Percentiles rank a stretch among this genome's conserved stretches.
These are phyloP conservation scores for Ordospora pajunii DNA, from an alignment of 371 early-diverging fungal species.

Conservation along the genomic window DNA sequence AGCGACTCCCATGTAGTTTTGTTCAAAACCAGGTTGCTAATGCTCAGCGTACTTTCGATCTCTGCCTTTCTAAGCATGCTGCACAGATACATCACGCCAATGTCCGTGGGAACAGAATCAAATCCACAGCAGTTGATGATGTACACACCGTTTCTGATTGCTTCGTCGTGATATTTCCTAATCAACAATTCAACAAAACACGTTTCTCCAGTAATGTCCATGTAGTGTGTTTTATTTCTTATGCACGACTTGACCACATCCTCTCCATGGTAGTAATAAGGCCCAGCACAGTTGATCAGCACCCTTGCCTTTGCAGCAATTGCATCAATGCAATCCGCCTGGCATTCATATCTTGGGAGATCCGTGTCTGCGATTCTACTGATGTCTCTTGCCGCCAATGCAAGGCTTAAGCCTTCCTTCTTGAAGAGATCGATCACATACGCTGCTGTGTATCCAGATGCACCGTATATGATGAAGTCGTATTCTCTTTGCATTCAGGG, in stretches of 20 bases:
- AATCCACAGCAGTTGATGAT: constrained; percentile 78
- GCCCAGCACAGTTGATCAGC: constrained; percentile 74
- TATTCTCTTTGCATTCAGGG: constrained; percentile 48
- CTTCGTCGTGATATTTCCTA: constrained; percentile 66
- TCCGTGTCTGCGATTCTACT: constrained; percentile 59
- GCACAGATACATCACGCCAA: constrained; percentile 62
- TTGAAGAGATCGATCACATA: constrained; percentile 67
- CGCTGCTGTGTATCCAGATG: constrained; percentile 73
- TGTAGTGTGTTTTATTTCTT: constrained; percentile 70
- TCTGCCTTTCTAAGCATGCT: constrained; percentile 52
- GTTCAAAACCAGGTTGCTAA: constrained; percentile 60
- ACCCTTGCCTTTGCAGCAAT: constrained; percentile 66
- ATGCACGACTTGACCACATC: constrained; percentile 73
- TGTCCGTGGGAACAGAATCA: constrained; percentile 73
- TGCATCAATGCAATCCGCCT: constrained; percentile 64
- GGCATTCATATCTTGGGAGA: constrained; percentile 65
- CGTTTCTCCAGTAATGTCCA: constrained; percentile 79
- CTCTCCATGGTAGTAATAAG: constrained; percentile 69
- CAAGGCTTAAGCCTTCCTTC: constrained; percentile 60
- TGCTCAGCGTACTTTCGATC: constrained; percentile 41
- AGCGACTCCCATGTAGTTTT: constrained; percentile 59
- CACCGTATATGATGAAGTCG: constrained; percentile 72
- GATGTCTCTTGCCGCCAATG: constrained; percentile 67
- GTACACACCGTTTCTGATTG: constrained; percentile 64
- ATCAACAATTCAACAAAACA: constrained; percentile 67